phyloP scores from a whole-genome alignment of 2,329 filamentous ascomycete species.

The Aspergillus pseudoglaucus region DNA sequence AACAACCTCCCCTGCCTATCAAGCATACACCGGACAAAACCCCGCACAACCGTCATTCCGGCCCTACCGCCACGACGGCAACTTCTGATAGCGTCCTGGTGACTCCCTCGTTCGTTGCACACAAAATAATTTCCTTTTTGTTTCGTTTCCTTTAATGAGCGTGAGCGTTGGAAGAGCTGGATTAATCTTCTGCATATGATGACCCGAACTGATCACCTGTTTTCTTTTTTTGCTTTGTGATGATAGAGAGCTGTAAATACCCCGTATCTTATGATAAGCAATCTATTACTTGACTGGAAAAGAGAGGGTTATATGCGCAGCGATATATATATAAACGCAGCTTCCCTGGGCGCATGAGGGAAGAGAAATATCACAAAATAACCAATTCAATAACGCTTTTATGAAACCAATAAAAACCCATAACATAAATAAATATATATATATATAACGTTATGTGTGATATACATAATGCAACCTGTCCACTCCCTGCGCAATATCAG shows the following conservation, averaged over 20 bases:
- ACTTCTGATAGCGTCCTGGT: slow-evolving; percentile 17
- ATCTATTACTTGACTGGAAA: too few relatives aligned
- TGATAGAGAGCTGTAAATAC: slow-evolving; percentile 7
- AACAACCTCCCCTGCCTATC: slow-evolving; percentile 9
- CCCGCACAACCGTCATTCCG: slow-evolving; percentile 2
- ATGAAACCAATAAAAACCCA: too few relatives aligned
- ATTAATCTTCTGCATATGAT: slow-evolving; percentile 20
- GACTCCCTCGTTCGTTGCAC: background rate
- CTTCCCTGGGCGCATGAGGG: too few relatives aligned
- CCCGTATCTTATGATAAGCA: background rate
- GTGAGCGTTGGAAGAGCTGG: slow-evolving; percentile 19
- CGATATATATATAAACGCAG: too few relatives aligned
- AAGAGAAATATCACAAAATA: too few relatives aligned
- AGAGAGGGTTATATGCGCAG: too few relatives aligned
- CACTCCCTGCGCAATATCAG: too few relatives aligned
- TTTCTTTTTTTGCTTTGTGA: slow-evolving; percentile 1
- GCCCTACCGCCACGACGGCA: background rate
- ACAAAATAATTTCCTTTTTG: slow-evolving; percentile 8
- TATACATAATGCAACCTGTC: too few relatives aligned
- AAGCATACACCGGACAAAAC: slow-evolving; percentile 13
- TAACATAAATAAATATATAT: too few relatives aligned
- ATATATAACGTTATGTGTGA: too few relatives aligned
- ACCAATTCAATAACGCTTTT: too few relatives aligned
- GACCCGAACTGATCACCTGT: slow-evolving; percentile 11
- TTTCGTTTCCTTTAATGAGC: background rate